Conservation (phyloP, 805 yeast species). For the Suhomyces canberraensis region DNA sequence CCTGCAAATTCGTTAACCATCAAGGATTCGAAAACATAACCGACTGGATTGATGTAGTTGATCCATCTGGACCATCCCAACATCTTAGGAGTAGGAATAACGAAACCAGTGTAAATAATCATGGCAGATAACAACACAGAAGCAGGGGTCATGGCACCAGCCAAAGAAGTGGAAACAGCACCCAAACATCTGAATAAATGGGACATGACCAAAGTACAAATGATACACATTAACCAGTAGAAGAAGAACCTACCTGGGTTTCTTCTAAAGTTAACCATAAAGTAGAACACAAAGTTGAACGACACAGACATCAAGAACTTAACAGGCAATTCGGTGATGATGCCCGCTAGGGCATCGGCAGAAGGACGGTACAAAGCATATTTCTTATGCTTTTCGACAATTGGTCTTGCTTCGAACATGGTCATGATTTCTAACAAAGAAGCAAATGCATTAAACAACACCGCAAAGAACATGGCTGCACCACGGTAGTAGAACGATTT, state of each 20-base stretch:
- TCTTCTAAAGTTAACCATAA: constrained; percentile 52
- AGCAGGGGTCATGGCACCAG: constrained; percentile 46
- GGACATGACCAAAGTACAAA: constrained; percentile 51
- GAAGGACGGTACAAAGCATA: constrained; percentile 58
- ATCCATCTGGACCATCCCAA: constrained; percentile 60
- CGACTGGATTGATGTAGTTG: constrained; percentile 41
- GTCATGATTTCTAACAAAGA: constrained; percentile 57
- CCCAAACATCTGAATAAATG: constrained; percentile 43
- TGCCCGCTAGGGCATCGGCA: constrained; percentile 62
- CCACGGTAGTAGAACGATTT: constrained; percentile 52
- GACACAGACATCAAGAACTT: constrained; percentile 42
- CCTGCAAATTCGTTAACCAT: constrained; percentile 57
- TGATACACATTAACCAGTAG: constrained; percentile 41
- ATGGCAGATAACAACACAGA: constrained; percentile 47
- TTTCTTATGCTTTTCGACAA: constrained; percentile 57
- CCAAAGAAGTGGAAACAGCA: constrained; percentile 38
- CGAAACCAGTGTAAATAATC: constrained; percentile 53
- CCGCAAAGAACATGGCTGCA: constrained; percentile 66
- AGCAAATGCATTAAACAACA: constrained; percentile 59
- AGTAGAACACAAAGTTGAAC: constrained; percentile 51
- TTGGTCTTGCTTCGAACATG: constrained; percentile 52
- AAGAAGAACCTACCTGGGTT: constrained; percentile 54
- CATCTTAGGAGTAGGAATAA: constrained; percentile 41
- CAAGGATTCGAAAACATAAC: constrained; percentile 47
- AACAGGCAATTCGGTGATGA: constrained; percentile 56